Evolutionary conservation across 441 rosid species (phyloP), one percentile per base, ranked within the genome.

Genomic region (Flueggea neowawraea): DNA sequence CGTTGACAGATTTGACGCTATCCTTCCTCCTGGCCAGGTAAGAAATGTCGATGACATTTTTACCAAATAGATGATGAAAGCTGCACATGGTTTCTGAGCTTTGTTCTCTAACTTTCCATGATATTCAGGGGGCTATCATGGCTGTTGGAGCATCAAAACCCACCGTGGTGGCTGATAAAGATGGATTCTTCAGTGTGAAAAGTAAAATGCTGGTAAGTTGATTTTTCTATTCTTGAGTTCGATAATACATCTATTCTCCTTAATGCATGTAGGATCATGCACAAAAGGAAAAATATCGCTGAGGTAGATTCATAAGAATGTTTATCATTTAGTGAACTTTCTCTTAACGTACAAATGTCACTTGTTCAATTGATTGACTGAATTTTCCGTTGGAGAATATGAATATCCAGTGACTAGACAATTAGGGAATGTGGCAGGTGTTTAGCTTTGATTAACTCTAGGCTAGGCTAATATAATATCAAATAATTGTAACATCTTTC

Each of bases 61-160:
- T 17, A 57, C 56, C 62, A 51, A 14, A 10, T 60, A 16, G 16
- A 49, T 60, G 13, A 58, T 52, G 54, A 45, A 47, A 52, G 52
- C 22, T 41, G 36, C 16, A 10, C 12, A 44, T 60, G 50, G 36
- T 51, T 47, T 50, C 61, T 51, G 56, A 57, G 48, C 56, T 16
- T 49, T 68, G 52, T 71, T 54, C 51, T 73, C n/a, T 63, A 12
- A 17, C 16, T 55, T 67, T 58, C 65, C 54, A 58, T 67, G 65
- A 62, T 70, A 54, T 75, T 28, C 79, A 95, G 99, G 99, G 99
- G 52, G 99, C 98, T 55, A 95, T 95, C 67, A 91, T 95, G 97
- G 97, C 98, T 63, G 99, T 91, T 77, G 97, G 97, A 77, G 97
- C 97, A 59, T 91, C 99, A 67, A 91, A 91, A 63, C 98, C 98